phyloP scores from a whole-genome alignment of 2,329 filamentous ascomycete genomes.

The Talaromyces funiculosus region DNA sequence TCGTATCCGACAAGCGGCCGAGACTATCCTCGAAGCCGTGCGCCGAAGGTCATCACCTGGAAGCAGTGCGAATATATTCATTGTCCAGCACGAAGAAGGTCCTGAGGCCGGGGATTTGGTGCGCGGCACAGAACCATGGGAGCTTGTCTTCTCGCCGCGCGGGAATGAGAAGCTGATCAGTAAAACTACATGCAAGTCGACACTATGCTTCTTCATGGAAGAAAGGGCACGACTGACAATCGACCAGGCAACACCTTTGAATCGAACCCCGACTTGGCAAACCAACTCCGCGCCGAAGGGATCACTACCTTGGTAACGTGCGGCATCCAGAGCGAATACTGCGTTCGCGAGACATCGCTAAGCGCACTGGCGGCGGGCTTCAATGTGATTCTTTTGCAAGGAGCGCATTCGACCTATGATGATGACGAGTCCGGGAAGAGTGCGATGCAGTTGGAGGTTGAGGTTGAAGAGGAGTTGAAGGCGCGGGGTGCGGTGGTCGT shows the following conservation, averaged over 20 bases:
- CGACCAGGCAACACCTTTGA: neutral
- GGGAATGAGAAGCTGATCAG: neutral
- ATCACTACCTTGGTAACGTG: neutral
- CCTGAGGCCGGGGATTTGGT: neutral
- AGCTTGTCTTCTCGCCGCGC: neutral
- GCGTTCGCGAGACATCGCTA: constrained; percentile 3
- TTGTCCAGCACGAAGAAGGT: constrained; percentile 4
- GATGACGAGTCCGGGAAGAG: neutral
- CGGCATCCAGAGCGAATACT: constrained; percentile 7
- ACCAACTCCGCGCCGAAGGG: neutral
- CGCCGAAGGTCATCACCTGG: neutral
- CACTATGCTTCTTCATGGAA: neutral
- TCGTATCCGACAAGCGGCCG: constrained; percentile 1
- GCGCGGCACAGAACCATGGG: neutral
- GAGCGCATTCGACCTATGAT: constrained; percentile 4
- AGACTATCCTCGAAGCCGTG: neutral
- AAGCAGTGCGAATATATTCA: neutral
- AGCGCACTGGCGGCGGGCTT: neutral
- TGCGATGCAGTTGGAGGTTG: neutral
- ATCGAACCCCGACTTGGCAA: neutral
- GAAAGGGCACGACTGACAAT: neutral
- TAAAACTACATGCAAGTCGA: constrained; percentile 2
- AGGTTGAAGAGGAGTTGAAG: neutral
- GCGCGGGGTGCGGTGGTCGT: neutral
- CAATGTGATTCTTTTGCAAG: neutral